Evolutionary conservation across 352 stramenopile genomes (phyloP).

Genomic region (Phytophthora pseudosyringae): DNA sequence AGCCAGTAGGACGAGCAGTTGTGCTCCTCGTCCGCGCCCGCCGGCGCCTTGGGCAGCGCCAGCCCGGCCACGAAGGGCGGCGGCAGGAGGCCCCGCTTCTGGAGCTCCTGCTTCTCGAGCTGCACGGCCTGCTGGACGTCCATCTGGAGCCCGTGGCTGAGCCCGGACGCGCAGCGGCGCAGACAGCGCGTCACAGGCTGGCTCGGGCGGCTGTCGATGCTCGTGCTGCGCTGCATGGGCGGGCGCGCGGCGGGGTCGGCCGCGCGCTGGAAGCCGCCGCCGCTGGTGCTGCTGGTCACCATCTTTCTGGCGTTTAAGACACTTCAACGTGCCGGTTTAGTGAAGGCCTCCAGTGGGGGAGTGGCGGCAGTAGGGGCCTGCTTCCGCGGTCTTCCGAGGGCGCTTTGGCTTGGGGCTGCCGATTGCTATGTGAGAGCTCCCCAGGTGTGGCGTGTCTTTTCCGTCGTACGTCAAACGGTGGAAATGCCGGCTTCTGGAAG

Average conservation of each 20-base stretch:
- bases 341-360: no score
- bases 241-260: neutral
- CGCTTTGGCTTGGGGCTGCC: conserved; percentile 1
- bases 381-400: conserved; percentile 15
- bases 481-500: no score
- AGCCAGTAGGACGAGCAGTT: conserved; percentile 26
- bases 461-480: no score
- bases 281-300: conserved; percentile 1
- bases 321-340: neutral
- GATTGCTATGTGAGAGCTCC: conserved; percentile 25
- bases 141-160: conserved; percentile 41
- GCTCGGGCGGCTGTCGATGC: conserved; percentile 16
- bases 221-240: conserved; percentile 27
- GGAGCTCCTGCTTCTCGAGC: conserved; percentile 43
- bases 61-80: neutral
- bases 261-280: conserved; percentile 4
- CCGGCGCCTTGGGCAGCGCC: conserved; percentile 10
- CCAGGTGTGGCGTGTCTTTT: conserved; percentile 1
- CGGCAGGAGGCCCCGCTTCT: conserved; percentile 23
- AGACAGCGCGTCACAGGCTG: neutral
- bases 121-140: conserved; percentile 37
- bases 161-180: conserved; percentile 6
- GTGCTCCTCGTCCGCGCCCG: conserved; percentile 14
- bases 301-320: conserved; percentile 9
- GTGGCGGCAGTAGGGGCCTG: neutral